Base-by-base conservation (phyloP, 495 filamentous ascomycete genomes). In the Hypoxylon cercidicola region DNA sequence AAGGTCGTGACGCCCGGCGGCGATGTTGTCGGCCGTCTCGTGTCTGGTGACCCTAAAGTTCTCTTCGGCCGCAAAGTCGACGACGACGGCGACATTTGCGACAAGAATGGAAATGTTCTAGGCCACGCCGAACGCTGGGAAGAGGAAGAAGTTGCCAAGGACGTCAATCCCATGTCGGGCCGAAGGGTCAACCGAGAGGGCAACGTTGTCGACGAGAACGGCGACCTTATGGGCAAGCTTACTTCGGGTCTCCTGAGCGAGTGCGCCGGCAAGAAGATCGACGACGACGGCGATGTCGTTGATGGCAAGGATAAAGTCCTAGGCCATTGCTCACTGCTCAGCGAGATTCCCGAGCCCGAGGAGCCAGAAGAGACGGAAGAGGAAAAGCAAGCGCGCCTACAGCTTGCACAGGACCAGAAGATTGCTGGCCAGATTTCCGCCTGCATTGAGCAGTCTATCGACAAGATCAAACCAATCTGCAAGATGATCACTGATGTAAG, bases 401-500 rank as follows among this genome's bases (percentile, higher is more conserved):
- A 88, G 73, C 76, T 80, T 2, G 88, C 90, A 70, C 77, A 88
- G 46, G 91, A 96, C 70, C 79, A 76, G 45, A 85, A 93, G 77
- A 81, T 97, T 50, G 93, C 93, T 0, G 82, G 85, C 39, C 90
- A 91, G 81, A 92, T 97, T 84, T 74, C 82, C 7, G 74, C 71
- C 49, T 92, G 93, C 74, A 85, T 96, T 66, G 80, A 85, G 58
- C 88, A 92, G 72, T 92, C 91, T 2, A 79, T 97, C 1, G 93
- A 97, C 56, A 88, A 86, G 66, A 85, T 97, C 69, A 86, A 89
- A 65, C 93, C 93, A 2, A 84, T 97, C 64, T 89, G 89, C 84
- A 92, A 92, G 74, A 86, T 92, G 84, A 97, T 97, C 77, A 89
- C 85, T 3, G 89, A 94, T 51, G 91, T 92, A 85, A 75, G 85